Base-by-base conservation (phyloP, 139 green algal species). In the Chlamydomonas incerta region DNA sequence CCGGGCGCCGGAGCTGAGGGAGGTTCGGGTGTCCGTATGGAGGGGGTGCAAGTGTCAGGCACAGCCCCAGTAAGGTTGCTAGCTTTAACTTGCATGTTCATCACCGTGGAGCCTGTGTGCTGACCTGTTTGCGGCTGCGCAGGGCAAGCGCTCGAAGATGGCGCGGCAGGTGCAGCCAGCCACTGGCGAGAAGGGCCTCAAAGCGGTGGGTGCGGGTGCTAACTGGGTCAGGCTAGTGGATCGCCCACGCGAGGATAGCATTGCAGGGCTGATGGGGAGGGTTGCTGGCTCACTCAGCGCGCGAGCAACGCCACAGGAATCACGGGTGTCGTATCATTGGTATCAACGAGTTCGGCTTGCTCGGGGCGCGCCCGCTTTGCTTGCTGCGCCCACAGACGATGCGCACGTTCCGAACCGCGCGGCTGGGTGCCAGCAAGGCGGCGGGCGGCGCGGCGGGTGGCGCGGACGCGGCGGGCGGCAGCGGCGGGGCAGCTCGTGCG, bases 121-220 rank as follows among this genome's bases (percentile, higher is more conserved):
- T 65, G 58, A 29, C 11, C 24, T 33, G 26, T 67, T n/a, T 23
- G 33, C 21, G 24, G 26, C 73, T 29, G n/a, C 29, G 34, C 72
- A 75, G 82, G 72, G 63, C 82, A 82, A 83, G 60, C 41, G 60
- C 52, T 68, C 74, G 57, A 82, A 75, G 47, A 72, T 62, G 50
- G 14, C 35, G 29, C 26, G 24, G n/a, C 37, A 62, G 35, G 72
- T 66, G 72, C 29, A 69, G 60, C 35, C 52, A 21, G 55, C 23
- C 3, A 37, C 29, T 31, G 70, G 63, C 47, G 62, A 76, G 34
- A 58, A 47, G 14, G 73, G 82, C 20, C 60, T 88, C 26, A 88
- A 83, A 20, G 82, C 82, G 66, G 73, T 74, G 17, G 35, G 74
- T 73, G 24, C 3, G 41, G 24, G 14, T 35, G 31, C 35, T 75